Conservation (phyloP, 257 asterid genomes). For the Petunia secreta region DNA sequence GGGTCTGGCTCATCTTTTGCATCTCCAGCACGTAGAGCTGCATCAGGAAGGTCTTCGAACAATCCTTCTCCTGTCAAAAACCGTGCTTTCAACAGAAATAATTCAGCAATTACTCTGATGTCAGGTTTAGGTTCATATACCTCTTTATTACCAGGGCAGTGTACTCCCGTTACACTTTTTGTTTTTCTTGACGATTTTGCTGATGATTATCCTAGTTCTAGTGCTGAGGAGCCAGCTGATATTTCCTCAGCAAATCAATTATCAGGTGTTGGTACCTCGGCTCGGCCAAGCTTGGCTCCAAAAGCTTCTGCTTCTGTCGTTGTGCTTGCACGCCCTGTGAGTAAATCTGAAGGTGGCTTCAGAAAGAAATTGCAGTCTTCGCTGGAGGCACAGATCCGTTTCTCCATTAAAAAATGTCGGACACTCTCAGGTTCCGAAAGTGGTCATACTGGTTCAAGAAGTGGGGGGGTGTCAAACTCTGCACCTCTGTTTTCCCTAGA, state of each 20-base stretch:
- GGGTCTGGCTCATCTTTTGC: slow-evolving; percentile 53
- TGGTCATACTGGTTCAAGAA: slow-evolving; percentile 63
- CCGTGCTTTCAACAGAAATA: slow-evolving; percentile 64
- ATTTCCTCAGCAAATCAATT: slow-evolving; percentile 46
- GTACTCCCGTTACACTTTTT: slow-evolving; percentile 84
- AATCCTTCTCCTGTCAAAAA: slow-evolving; percentile 73
- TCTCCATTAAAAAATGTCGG: slow-evolving; percentile 84
- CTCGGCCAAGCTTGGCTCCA: slow-evolving; percentile 53
- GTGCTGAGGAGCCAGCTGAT: slow-evolving; percentile 61
- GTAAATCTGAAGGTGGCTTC: slow-evolving; percentile 70
- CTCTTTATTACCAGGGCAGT: slow-evolving; percentile 88
- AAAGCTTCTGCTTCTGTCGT: slow-evolving; percentile 82
- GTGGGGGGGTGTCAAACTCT: slow-evolving; percentile 52
- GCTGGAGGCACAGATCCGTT: slow-evolving; percentile 96
- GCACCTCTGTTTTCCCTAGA: slow-evolving; percentile 83
- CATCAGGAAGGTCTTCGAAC: slow-evolving; percentile 50
- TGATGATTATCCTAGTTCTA: slow-evolving; percentile 54
- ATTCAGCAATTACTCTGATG: slow-evolving; percentile 60
- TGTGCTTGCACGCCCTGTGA: slow-evolving; percentile 75
- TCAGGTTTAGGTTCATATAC: slow-evolving; percentile 80
- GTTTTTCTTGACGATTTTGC: slow-evolving; percentile 82
- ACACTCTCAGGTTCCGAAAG: slow-evolving; percentile 76
- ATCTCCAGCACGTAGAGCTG: slow-evolving; percentile 52
- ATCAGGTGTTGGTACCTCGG: slow-evolving; percentile 45
- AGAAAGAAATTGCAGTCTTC: slow-evolving; percentile 90